Percentiles rank a stretch among this genome's conserved stretches.
phyloP scores from a whole-genome alignment of 2,329 filamentous ascomycete species.

The Fusarium protoensiforme region DNA sequence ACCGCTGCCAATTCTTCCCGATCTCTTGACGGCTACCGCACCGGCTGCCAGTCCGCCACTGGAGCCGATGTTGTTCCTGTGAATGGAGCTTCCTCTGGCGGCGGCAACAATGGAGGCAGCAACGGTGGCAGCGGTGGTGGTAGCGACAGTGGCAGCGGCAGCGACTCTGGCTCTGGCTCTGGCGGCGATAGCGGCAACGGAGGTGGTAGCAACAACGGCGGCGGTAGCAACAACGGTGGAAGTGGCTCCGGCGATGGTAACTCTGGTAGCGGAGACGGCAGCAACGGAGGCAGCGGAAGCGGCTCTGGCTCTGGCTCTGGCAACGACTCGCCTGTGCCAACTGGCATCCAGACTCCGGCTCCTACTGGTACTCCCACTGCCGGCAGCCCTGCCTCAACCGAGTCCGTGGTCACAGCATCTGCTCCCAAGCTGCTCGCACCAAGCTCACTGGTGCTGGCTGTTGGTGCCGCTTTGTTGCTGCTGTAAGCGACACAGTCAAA shows the following conservation, averaged over 20 bases:
- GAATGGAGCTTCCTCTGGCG: slow-evolving; percentile 31
- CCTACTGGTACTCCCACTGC: slow-evolving; percentile 35
- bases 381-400: slow-evolving; percentile 29
- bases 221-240: slow-evolving; percentile 12
- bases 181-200: slow-evolving; percentile 14
- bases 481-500: slow-evolving; percentile 35
- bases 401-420: slow-evolving; percentile 30
- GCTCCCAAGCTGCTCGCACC: slow-evolving; percentile 52
- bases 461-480: slow-evolving; percentile 58
- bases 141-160: slow-evolving; percentile 9
- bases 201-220: slow-evolving; percentile 33
- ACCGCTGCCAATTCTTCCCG: slow-evolving; percentile 63
- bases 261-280: slow-evolving; percentile 8
- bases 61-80: slow-evolving; percentile 44
- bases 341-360: slow-evolving; percentile 26
- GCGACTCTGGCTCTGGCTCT: neutral
- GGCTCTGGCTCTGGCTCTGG: slow-evolving; percentile 4
- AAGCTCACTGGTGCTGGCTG: slow-evolving; percentile 54
- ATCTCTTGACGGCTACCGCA: slow-evolving; percentile 62
- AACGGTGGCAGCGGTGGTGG: slow-evolving; percentile 22
- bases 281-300: too few species aligned
- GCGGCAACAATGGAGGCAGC: slow-evolving; percentile 36
- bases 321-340: slow-evolving; percentile 5
- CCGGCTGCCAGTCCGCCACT: slow-evolving; percentile 46
- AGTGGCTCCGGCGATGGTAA: neutral